Percentiles rank a stretch among this genome's conserved stretches.
These are phyloP conservation scores for Diaporthe sp. DNA, from an alignment of 2,329 filamentous ascomycete genomes.

Conservation along the genomic window DNA sequence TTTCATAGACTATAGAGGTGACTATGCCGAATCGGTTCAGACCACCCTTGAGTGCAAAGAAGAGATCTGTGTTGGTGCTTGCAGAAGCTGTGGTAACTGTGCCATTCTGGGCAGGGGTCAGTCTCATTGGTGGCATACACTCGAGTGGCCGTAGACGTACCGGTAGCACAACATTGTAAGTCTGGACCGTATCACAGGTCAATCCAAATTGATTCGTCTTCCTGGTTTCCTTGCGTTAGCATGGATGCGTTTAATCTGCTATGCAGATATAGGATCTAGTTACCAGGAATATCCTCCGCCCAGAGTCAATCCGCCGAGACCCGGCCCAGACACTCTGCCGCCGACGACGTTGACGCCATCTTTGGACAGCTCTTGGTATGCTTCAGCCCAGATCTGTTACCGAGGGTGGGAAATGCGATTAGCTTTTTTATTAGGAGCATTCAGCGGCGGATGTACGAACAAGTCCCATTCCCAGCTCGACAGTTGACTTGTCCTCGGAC, in stretches of 20 bases:
- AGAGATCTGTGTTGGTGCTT: conserved; percentile 37
- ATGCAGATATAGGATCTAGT: not conserved
- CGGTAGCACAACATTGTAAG: conserved; percentile 40
- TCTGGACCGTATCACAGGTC: conserved; percentile 40
- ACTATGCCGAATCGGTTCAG: conserved; percentile 42
- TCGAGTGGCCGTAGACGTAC: conserved; percentile 22
- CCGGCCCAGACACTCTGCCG: conserved; percentile 40
- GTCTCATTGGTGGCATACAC: not conserved
- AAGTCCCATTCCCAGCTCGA: conserved; percentile 40
- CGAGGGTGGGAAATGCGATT: not conserved
- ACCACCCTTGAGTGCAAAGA: conserved; percentile 42
- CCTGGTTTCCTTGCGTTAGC: conserved; percentile 26
- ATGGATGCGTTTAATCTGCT: not conserved
- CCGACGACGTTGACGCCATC: conserved; percentile 41
- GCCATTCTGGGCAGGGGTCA: conserved; percentile 36
- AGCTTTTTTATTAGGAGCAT: not conserved
- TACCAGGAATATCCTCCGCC: conserved; percentile 44
- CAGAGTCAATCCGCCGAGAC: conserved; percentile 41
- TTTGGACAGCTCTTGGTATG: conserved; percentile 37
- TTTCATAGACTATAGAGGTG: conserved; percentile 39
- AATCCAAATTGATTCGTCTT: conserved; percentile 43
- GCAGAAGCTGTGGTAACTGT: conserved; percentile 39
- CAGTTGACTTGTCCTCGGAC: conserved; percentile 36
- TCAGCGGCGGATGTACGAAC: conserved; percentile 5
- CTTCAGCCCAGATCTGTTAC: conserved; percentile 38